Evolutionary conservation across 768 basidiomycete species (phyloP), one percentile per base, ranked within the genome.

Genomic region (Podaxis mareebaensis): DNA sequence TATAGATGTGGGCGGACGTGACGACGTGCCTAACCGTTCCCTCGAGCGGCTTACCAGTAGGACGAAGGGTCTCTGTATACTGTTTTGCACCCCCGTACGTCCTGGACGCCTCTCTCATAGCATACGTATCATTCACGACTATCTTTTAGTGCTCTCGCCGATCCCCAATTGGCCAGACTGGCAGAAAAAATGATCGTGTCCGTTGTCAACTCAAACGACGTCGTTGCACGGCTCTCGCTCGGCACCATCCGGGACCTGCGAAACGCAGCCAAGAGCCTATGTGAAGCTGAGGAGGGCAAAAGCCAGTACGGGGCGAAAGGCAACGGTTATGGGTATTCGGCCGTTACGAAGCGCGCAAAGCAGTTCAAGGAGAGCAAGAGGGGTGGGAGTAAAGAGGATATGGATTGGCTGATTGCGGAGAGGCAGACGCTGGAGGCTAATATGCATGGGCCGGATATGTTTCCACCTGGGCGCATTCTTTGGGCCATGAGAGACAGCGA

Each of bases 1-100:
- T 22, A n/a, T 65, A 93, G 92, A 89, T 91, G 84, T 95, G 92
- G 92, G 90, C 92, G 0, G 90, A 93, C 70, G 90, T 91, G 20
- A 81, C 3, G 65, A 93, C 88, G 1, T 92, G 92, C 66, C 78
- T 89, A 46, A 95, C 83, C 0, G 82, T 84, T 40, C 77, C 80
- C 51, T 84, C 87, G 30, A 90, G 90, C 64, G 91, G 91, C 6
- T 80, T 93, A 13, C 91, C 92, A 11, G 75, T 79, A 13, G 83
- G 83, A 58, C 79, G 91, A 44, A 78, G 83, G 38, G 88, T 92
- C 12, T 85, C 85, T 26, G 90, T 88, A 1, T 93, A 90, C 69
- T 90, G 88, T 69, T 89, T 92, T 72, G 92, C 85, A 22, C 91
- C 92, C 48, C 92, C 92, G 84, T 93, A 76, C 44, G 87, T 80